Base-by-base conservation (phyloP, 306 rosid genomes). In the Rubus idaeus region DNA sequence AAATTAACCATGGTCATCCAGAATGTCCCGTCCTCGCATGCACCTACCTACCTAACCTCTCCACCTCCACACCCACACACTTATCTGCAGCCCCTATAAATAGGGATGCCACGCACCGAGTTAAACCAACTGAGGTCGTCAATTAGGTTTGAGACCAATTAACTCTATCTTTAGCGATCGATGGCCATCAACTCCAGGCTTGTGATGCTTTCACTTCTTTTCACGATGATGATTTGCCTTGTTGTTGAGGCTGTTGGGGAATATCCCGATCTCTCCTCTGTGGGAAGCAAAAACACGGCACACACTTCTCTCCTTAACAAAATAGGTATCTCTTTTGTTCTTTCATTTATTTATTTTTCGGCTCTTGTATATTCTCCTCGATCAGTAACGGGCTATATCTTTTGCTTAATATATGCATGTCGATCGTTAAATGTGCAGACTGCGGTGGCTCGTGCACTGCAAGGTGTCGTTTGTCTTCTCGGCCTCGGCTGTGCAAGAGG, bases 11-110 rank as follows among this genome's bases (percentile, higher is more conserved):
- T 65, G 26, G 70, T 40, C 68, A 63, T 65, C 49, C 9, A 11
- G 35, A 50, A 75, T 46, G 70, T 70, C 47, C 61, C 72, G 4
- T 75, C 70, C 69, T 42, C 9, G 30, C 62, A 57, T 60, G 50
- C 66, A 61, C 68, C 70, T 46, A 3, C 10, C 57, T 26, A 11
- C 62, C 39, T 16, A 23, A 23, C 8, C 70, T 41, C 41, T 23
- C 61, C 16, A 10, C 11, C 20, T n/a, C 35, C 42, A 21, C 57
- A 58, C 41, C 41, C 14, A 13, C 68, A 63, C 44, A 3, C 68
- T n/a, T n/a, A n/a, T n/a, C n/a, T 35, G n/a, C 68, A 35, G 21
- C 66, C 86, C 26, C 26, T 87, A 92, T 89, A 90, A 87, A 90
- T 92, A 90, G 18, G 12, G 39, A 53, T 41, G 58, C 68, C 78